Base-by-base conservation (phyloP, 208 protist species). In the Leishmania mexicana region DNA sequence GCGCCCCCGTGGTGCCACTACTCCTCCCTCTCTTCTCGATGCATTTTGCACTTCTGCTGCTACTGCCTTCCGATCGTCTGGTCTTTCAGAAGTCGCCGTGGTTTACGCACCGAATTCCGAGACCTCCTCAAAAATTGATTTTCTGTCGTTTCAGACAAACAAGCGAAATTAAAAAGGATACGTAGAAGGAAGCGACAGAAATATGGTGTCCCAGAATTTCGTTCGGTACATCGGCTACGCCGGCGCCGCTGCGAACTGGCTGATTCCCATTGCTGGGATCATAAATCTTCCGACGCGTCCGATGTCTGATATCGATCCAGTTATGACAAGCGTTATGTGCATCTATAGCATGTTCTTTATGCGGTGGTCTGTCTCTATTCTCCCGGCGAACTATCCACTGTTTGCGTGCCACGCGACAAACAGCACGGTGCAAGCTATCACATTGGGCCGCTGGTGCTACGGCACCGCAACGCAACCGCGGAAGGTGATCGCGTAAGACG, bases 191-290 rank as follows among this genome's bases (percentile, higher is more conserved):
- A 49, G 53, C 78, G n/a, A 35, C 17, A 58, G 79, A 58, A 76
- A 62, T 19, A 97, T 97, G 94, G 90, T 96, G 4, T 96, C 91
- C 67, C 86, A 89, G 77, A 89, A 76, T 31, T 68, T 88, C 49
- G 93, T 98, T 24, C 93, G 95, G 64, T 83, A 85, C 68, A 74
- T 98, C 40, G 95, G 95, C 15, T 97, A 98, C 79, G 51, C 88
- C 17, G 95, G 95, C 60, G 95, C 95, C 6, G 89, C 92, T 10
- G 95, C 93, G 21, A 98, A 97, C 83, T 98, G 95, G 95, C 87
- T 97, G 31, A 96, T 98, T 79, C 95, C 95, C 0, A 95, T 98
- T 83, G 93, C 95, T 21, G 92, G 90, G 28, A 96, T 97, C 60
- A 86, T 90, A 74, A 98, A 98, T 84, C 93, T 97, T 75, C 86